Base-by-base conservation (phyloP, 768 basidiomycete species). In the Naganishia kalamii region DNA sequence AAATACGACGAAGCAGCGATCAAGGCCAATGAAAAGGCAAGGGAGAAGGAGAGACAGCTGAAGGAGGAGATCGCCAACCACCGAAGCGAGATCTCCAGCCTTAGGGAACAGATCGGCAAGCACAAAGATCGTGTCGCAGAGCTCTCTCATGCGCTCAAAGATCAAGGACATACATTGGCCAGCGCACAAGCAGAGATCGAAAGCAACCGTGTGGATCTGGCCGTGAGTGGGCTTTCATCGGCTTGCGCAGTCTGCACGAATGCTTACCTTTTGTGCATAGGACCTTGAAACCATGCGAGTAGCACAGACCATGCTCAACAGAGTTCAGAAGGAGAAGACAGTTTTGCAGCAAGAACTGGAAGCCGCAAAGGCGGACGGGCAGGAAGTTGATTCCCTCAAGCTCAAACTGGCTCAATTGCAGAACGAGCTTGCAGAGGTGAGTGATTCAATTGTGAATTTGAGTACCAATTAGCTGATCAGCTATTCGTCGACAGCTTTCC, bases 141-240 rank as follows among this genome's bases (percentile, higher is more conserved):
- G 75, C 83, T 92, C 23, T 92, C 94, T 75, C 89, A 88, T 70
- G 94, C 94, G 2, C 80, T 98, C 43, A 81, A 87, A 68, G 92
- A 97, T 80, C 90, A 88, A 70, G 87, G 86, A 2, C 82, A 85
- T 48, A 90, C 93, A 0, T 82, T 98, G 11, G 93, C 98, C 77
- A 88, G 87, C 70, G 89, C 92, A 5, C 81, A 89, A 62, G 89
- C 89, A 15, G 94, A 99, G 77, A 88, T 97, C 13, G 94, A 99
- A 79, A 75, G 78, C 66, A 80, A 79, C 71, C 86, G 93, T 61
- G 79, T 83, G 35, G 94, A 96, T 66, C 80, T 88, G 47, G 81
- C 84, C 37, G 90, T 92, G 77, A 81, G 89, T 79, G 11, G 11
- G 37, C 19, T 50, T 4, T 1, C 10, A 27, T 32, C 19, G 40